These are phyloP conservation scores for Russula olivacea DNA, from an alignment of 768 basidiomycete genomes.

Conservation along the genomic window DNA sequence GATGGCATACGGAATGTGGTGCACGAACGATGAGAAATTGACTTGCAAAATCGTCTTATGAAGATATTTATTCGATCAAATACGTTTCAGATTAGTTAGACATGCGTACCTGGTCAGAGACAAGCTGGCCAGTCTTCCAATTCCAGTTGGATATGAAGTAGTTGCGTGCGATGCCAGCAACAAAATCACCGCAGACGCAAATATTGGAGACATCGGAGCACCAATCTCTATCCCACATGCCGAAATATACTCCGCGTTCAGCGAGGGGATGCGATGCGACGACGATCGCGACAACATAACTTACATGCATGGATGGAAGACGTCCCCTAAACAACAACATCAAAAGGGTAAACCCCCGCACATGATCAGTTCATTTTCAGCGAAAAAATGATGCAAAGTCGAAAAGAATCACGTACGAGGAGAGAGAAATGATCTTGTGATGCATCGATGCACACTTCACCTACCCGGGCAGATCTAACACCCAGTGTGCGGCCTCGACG, in stretches of 20 bases:
- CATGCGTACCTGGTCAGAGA: conserved; percentile 4
- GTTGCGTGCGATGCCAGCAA: conserved; percentile 3
- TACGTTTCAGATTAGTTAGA: no score
- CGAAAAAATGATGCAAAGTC: no score
- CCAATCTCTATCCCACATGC: background rate
- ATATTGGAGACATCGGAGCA: background rate
- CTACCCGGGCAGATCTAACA: background rate
- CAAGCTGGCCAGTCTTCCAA: conserved; percentile 14
- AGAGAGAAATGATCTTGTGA: conserved; percentile 13
- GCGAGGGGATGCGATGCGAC: background rate
- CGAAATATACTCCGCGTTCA: background rate
- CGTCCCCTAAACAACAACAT: background rate
- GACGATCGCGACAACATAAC: conserved; percentile 4
- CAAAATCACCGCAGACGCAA: conserved; percentile 7
- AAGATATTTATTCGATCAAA: background rate
- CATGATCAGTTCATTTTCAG: background rate
- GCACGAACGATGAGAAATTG: conserved; percentile 13
- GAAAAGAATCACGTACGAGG: background rate
- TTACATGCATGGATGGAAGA: background rate
- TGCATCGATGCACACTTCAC: conserved; percentile 7
- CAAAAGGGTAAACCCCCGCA: background rate
- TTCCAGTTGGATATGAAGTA: conserved; percentile 17
- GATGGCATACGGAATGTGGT: conserved; percentile 6
- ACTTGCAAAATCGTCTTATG: background rate
- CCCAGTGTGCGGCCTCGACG: conserved; percentile 10